Evolutionary conservation across 208 protist genomes (phyloP).

Genomic region (Vickermania spadyakhi): DNA sequence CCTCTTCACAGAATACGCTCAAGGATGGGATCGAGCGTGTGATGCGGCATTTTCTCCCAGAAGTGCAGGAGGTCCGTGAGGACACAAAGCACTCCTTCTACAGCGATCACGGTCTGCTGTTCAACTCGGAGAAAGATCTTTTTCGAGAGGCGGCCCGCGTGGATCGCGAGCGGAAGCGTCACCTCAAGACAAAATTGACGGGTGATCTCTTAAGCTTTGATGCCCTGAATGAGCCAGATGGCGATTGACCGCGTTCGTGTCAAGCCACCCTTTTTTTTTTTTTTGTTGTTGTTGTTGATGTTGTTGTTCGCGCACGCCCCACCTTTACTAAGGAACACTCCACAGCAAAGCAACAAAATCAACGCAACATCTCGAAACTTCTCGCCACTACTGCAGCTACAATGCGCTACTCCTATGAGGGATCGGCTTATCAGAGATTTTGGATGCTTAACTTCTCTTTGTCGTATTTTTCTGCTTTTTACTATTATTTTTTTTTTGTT

Average conservation of each 20-base stretch:
- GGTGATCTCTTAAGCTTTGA: slow-evolving; percentile 57
- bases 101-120: slow-evolving; percentile 69
- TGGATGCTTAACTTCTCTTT: too few species aligned
- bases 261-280: slow-evolving; percentile 7
- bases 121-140: slow-evolving; percentile 70
- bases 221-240: slow-evolving; percentile 77
- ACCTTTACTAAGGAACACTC: too few species aligned
- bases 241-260: slow-evolving; percentile 21
- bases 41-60: slow-evolving; percentile 89
- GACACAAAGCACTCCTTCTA: slow-evolving; percentile 61
- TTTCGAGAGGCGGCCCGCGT: slow-evolving; percentile 57
- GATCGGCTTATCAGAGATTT: too few species aligned
- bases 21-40: slow-evolving; percentile 89
- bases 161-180: slow-evolving; percentile 36
- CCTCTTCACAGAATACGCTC: slow-evolving; percentile 83
- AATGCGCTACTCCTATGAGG: too few species aligned
- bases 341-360: too few species aligned
- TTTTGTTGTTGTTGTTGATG: slow-evolving; percentile 10
- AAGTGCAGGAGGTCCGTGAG: slow-evolving; percentile 79
- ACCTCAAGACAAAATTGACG: slow-evolving; percentile 37
- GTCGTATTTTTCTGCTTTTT: too few species aligned
- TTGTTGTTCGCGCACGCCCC: neutral
- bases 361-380: neutral
- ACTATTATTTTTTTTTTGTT: too few species aligned
- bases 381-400: neutral